phyloP scores from a whole-genome alignment of 148 eudicot genomes.

The Chenopodium album region DNA sequence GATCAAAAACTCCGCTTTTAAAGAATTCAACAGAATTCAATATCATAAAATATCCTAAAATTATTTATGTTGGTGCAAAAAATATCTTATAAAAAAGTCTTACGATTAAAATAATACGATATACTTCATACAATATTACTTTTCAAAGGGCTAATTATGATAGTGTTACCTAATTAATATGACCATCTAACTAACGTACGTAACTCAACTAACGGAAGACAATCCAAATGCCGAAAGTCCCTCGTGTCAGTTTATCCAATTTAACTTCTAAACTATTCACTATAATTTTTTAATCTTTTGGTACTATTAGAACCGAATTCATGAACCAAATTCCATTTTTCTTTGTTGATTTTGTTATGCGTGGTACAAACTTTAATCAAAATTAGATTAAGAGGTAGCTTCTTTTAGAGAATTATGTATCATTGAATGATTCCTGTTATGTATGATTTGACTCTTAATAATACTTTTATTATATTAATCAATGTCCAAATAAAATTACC shows the following conservation, averaged over 20 bases:
- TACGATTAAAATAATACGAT: too few relatives aligned
- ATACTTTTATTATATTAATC: too few relatives aligned
- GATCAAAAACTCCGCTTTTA: not conserved
- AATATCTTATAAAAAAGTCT: too few relatives aligned
- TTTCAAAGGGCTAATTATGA: not conserved
- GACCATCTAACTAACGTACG: not conserved
- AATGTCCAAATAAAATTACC: too few relatives aligned
- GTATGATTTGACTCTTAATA: too few relatives aligned
- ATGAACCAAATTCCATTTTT: too few relatives aligned
- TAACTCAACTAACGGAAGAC: conserved; percentile 10
- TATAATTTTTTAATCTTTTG: too few relatives aligned
- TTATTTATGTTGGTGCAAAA: not conserved
- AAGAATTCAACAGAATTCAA: not conserved
- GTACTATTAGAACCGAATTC: too few relatives aligned
- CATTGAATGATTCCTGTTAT: too few relatives aligned
- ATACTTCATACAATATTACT: not conserved
- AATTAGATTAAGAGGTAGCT: too few relatives aligned
- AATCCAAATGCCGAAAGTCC: not conserved
- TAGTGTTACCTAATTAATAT: not conserved
- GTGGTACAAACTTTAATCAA: too few relatives aligned
- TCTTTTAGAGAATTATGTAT: too few relatives aligned
- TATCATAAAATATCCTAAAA: not conserved
- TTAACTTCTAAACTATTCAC: not conserved
- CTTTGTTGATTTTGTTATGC: not conserved
- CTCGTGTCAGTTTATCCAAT: not conserved